Evolutionary conservation across 352 stramenopile genomes (phyloP), one percentile per base, ranked within the genome.

Genomic region (Salisapilia sapeloensis): DNA sequence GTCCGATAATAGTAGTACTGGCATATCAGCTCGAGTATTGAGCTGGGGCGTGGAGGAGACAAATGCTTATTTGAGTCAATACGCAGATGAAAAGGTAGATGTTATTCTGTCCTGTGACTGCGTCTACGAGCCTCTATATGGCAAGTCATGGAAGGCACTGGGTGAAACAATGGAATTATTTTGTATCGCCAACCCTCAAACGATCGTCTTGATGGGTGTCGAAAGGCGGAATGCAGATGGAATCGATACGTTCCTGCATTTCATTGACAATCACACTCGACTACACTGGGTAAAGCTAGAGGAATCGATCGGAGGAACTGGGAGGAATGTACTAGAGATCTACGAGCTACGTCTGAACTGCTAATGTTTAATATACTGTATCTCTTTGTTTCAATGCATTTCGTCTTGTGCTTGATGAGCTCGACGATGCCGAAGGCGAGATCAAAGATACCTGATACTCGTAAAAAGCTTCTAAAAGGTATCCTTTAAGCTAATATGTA

Each of bases 91-190:
- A 24, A 46, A 50, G 13, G 79, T 96, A 46, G 83, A 96, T 37
- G 55, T 96, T 24, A 77, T 96, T 30, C 50, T 97, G 4, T 93
- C 89, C 33, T 97, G 85, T 45, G 89, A 97, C 56, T 96, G 85
- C 58, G 82, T 97, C 32, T 97, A 94, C 53, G 75, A 96, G 53
- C 84, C 83, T 26, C 56, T 97, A 16, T 97, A 97, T 48, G 89
- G 89, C 35, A 61, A 81, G 37, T 89, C 71, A 10, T 97, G 84
- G 84, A 54, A 72, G 28, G 53, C 55, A 10, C 44, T 97, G 20
- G 81, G 79, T 13, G 63, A 93, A 46, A 84, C 75, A 1, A 92
- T 96, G 60, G 65, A 91, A 40, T 50, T 70, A 6, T 23, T 92
- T 12, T 84, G 72, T 33, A 10, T 50, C 4, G 40, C 51, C 4